Percentiles rank a stretch among this genome's conserved stretches.
phyloP scores from a whole-genome alignment of 805 yeast genomes.

The Metschnikowia orientalis region DNA sequence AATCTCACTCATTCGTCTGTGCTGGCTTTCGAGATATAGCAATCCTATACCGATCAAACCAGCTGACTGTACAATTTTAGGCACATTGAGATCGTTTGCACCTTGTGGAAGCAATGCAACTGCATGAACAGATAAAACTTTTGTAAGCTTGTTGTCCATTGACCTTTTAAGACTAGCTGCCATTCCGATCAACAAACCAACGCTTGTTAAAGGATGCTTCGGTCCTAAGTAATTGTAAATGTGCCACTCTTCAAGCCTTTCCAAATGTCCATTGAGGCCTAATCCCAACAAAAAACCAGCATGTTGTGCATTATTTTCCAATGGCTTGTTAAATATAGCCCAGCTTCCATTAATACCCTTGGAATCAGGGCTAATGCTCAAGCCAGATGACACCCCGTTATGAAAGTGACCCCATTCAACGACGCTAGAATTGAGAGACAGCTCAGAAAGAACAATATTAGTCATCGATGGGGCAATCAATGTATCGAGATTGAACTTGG shows the following conservation, averaged over 20 bases:
- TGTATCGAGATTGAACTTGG: constrained; percentile 67
- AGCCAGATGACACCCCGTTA: constrained; percentile 85
- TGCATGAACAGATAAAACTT: constrained; percentile 88
- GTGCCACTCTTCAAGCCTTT: constrained; percentile 89
- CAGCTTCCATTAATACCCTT: constrained; percentile 80
- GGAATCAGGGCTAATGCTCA: constrained; percentile 65
- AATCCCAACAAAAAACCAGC: constrained; percentile 93
- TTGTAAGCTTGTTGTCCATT: constrained; percentile 82
- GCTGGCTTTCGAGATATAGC: constrained; percentile 70
- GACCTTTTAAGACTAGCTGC: constrained; percentile 82
- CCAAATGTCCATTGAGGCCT: constrained; percentile 87
- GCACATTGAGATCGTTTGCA: constrained; percentile 83
- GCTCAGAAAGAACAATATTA: constrained; percentile 57
- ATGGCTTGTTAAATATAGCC: constrained; percentile 84
- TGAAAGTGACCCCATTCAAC: constrained; percentile 86
- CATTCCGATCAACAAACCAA: constrained; percentile 87
- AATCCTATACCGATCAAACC: constrained; percentile 89
- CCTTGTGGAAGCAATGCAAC: constrained; percentile 89
- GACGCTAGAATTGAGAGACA: constrained; percentile 42
- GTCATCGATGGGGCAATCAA: constrained; percentile 61
- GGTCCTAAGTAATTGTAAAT: constrained; percentile 90
- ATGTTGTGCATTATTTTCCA: constrained; percentile 68
- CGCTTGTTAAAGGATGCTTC: constrained; percentile 76
- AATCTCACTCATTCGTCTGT: constrained; percentile 80
- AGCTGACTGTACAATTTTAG: constrained; percentile 80